Evolutionary conservation across 2,329 filamentous ascomycete species (phyloP).

Genomic region (Trichoderma hamatum): DNA sequence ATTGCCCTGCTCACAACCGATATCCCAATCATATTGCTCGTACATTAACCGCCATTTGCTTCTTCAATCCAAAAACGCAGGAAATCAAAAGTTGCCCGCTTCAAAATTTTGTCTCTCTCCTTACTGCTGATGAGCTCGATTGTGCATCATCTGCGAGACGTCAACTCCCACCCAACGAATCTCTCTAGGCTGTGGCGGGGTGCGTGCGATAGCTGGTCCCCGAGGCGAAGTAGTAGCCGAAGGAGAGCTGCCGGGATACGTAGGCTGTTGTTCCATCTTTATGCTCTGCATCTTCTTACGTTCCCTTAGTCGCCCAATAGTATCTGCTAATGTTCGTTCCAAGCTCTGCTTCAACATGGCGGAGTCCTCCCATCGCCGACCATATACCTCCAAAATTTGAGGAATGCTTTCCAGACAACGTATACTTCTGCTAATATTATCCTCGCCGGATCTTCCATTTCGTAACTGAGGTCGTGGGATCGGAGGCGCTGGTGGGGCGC

Average conservation of each 20-base stretch:
- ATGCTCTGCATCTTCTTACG: constrained; percentile 42
- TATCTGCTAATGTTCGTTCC: constrained; percentile 51
- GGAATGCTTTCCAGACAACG: constrained; percentile 57
- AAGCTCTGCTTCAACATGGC: constrained; percentile 57
- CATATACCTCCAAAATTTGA: constrained; percentile 58
- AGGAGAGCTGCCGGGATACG: constrained; percentile 26
- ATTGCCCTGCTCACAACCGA: constrained; percentile 13
- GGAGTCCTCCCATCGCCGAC: constrained; percentile 62
- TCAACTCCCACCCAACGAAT: constrained; percentile 32
- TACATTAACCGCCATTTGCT: not conserved
- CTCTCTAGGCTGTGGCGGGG: constrained; percentile 28
- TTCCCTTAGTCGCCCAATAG: constrained; percentile 48
- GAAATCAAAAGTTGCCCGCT: not conserved
- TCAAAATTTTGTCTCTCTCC: not conserved
- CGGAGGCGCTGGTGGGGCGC: constrained; percentile 55
- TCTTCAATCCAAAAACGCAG: not conserved
- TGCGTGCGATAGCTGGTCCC: constrained; percentile 15
- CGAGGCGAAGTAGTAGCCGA: constrained; percentile 12
- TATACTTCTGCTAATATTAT: constrained; percentile 60
- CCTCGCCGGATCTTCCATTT: constrained; percentile 43
- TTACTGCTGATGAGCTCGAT: constrained; percentile 16
- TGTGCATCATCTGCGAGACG: constrained; percentile 32
- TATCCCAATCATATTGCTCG: not conserved
- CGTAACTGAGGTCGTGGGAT: constrained; percentile 50
- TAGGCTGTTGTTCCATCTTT: constrained; percentile 41